Evolutionary conservation across 768 basidiomycete species (phyloP), one percentile per base, ranked within the genome.

Genomic region (Rhizopogon sp.): DNA sequence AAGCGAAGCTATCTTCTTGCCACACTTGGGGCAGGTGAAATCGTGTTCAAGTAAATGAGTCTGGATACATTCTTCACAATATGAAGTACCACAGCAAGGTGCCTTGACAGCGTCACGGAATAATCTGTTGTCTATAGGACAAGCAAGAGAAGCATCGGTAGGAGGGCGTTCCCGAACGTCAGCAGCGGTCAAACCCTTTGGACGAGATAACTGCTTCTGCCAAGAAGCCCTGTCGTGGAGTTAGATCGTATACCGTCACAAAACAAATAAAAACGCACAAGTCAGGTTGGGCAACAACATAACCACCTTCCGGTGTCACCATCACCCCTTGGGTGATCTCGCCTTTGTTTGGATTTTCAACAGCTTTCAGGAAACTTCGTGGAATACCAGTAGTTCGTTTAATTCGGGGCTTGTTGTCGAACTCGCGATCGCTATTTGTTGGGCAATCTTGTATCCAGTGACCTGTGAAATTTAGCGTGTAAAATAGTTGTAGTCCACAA

Each of bases 361-460:
- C 94, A 0, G 93, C 88, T 70, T 97, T 97, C 53, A 99, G 76
- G 84, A 99, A 98, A 67, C 92, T 95, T 60, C 95, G 83, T 4
- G 97, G 97, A 58, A 99, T 99, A 71, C 97, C 97, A 9, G 97
- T 99, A 4, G 97, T 98, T 50, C 97, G 82, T 68, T 98, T 98
- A 69, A 99, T 95, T 28, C 95, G 88, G 45, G 96, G 96, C 55
- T 89, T 79, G 64, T 98, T 88, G 70, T 96, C 93, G 60, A 87
- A 97, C 47, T 95, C 93, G 50, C 93, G 88, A 66, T 99, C 93
- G 62, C 88, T 94, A 68, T 98, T 98, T 6, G 94, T 97, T 1
- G 97, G 97, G 68, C 97, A 99, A 59, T 97, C 92, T 67, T 99
- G 95, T 60, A 99, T 99, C 97, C 97, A 99, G 66, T 99, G 97